Percentiles rank a stretch among this genome's conserved stretches.
phyloP scores from a whole-genome alignment of 106 monocot species.

The Iris macrosiphon region DNA sequence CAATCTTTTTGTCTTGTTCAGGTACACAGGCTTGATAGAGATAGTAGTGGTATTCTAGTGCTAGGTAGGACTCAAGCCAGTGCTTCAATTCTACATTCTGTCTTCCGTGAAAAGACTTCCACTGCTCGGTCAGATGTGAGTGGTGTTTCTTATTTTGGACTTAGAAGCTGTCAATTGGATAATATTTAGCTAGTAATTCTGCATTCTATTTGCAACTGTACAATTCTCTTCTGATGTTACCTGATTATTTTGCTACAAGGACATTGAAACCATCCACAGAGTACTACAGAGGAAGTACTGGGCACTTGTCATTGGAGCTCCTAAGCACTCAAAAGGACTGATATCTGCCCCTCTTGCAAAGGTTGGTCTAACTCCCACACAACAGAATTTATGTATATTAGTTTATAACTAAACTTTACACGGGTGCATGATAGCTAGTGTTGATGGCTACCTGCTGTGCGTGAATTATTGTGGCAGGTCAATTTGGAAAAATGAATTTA shows the following conservation, averaged over 20 bases:
- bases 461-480: no score
- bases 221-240: not conserved
- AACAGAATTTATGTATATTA: not conserved
- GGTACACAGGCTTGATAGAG: conserved; percentile 97
- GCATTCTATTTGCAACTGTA: no score
- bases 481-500: no score
- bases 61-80: conserved; percentile 71
- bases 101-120: conserved; percentile 95
- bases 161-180: no score
- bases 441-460: not conserved
- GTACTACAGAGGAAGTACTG: conserved; percentile 80
- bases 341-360: conserved; percentile 77
- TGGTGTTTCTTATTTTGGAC: not conserved
- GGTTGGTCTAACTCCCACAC: conserved; percentile 21
- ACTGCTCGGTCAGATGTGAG: conserved; percentile 50
- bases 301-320: conserved; percentile 82
- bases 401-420: not conserved
- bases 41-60: conserved; percentile 85
- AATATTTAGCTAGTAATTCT: no score
- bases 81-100: conserved; percentile 76
- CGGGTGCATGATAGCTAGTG: not conserved
- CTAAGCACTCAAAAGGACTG: conserved; percentile 51
- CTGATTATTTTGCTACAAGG: conserved; percentile 19
- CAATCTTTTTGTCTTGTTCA: conserved; percentile 19
- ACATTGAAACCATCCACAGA: conserved; percentile 18